phyloP scores from a whole-genome alignment of 2,329 filamentous ascomycete species.

The Pseudocercospora eumusae region DNA sequence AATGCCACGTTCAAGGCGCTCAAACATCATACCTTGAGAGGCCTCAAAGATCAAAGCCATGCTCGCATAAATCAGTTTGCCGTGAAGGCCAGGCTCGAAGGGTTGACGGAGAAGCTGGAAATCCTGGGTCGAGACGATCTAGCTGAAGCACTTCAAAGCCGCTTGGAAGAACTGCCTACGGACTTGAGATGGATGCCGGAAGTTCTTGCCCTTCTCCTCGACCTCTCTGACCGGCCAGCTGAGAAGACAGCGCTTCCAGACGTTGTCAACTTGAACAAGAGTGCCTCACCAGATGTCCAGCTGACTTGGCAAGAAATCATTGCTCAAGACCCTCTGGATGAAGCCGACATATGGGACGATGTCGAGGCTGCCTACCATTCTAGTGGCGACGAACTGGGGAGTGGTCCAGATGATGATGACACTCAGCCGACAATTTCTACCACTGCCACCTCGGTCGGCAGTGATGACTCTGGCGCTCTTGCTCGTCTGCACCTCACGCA shows the following conservation, averaged over 20 bases:
- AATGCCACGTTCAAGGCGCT: constrained; percentile 39
- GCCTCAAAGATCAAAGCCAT: constrained; percentile 46
- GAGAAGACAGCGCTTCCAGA: constrained; percentile 56
- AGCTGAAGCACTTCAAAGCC: constrained; percentile 65
- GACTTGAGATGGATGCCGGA: constrained; percentile 73
- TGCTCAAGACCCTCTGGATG: constrained; percentile 70
- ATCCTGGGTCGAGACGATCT: constrained; percentile 77
- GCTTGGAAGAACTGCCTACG: constrained; percentile 61
- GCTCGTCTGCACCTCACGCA: constrained; percentile 40
- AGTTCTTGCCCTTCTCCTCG: constrained; percentile 72
- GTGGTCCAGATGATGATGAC: constrained; percentile 39
- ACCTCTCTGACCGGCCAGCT: constrained; percentile 78
- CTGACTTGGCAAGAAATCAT: constrained; percentile 81
- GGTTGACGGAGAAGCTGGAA: constrained; percentile 80
- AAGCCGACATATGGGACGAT: constrained; percentile 69
- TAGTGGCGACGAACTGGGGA: constrained; percentile 60
- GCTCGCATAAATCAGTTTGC: constrained; percentile 53
- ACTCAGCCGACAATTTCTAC: constrained; percentile 36
- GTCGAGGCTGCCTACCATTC: constrained; percentile 66
- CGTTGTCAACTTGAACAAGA: background rate
- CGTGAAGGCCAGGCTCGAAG: constrained; percentile 44
- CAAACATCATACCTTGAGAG: constrained; percentile 44
- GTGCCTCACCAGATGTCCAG: constrained; percentile 51
- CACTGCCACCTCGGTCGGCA: constrained; percentile 41
- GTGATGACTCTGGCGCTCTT: constrained; percentile 42